Percentiles rank a stretch among this genome's conserved stretches.
Evolutionary conservation across 768 basidiomycete genomes (phyloP).

Genomic region (Boletus pseudopeckii): DNA sequence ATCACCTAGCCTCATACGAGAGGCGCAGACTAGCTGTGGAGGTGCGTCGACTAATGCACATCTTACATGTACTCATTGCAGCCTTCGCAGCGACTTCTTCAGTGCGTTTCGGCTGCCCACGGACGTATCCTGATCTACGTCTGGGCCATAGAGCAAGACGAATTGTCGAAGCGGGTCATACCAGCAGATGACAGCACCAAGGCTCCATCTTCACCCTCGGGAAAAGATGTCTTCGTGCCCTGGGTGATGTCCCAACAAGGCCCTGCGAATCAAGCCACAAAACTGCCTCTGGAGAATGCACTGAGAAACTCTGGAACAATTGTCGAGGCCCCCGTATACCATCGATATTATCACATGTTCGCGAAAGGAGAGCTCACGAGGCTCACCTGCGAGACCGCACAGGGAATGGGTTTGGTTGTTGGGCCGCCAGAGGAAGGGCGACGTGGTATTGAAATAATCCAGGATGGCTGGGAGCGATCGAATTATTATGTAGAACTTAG

Average conservation of each 20-base stretch:
- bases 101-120: conserved; percentile 59
- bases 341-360: conserved; percentile 98
- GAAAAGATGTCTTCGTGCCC: conserved; percentile 86
- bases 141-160: conserved; percentile 95
- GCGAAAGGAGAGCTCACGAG: conserved; percentile 67
- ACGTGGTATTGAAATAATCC: conserved; percentile 61
- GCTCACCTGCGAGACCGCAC: conserved; percentile 63
- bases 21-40: conserved; percentile 72
- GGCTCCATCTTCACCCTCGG: conserved; percentile 27
- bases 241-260: conserved; percentile 62
- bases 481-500: conserved; percentile 82
- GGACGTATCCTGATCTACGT: conserved; percentile 90
- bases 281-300: neutral
- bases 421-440: conserved; percentile 31
- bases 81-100: conserved; percentile 51
- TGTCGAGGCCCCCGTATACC: conserved; percentile 45
- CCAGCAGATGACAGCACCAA: conserved; percentile 21
- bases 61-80: neutral
- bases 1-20: conserved; percentile 82
- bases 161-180: conserved; percentile 72
- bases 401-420: conserved; percentile 51
- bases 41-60: conserved; percentile 38
- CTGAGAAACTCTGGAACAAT: neutral
- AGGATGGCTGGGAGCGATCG: conserved; percentile 83
- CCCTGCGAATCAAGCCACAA: conserved; percentile 17